Evolutionary conservation across 805 yeast species (phyloP).

Genomic region (Nakazawaea wickerhamii): DNA sequence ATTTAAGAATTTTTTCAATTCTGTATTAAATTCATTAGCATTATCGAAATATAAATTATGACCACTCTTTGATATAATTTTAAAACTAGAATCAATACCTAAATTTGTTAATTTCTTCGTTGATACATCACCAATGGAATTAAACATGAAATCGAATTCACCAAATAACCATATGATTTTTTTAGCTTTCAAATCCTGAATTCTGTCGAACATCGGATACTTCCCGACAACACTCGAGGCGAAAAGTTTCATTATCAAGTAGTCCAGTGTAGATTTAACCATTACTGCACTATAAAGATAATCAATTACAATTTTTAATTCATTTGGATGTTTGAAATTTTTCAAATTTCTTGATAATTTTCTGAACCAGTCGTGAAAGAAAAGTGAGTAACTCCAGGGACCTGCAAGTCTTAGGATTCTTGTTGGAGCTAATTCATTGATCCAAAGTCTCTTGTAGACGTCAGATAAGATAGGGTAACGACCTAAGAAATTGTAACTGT

Average conservation of each 20-base stretch:
- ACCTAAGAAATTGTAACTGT: conserved; percentile 39
- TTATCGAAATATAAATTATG: conserved; percentile 77
- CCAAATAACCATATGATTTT: conserved; percentile 55
- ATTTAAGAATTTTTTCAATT: conserved; percentile 32
- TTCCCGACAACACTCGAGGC: conserved; percentile 58
- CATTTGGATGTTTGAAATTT: conserved; percentile 20
- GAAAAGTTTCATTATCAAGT: conserved; percentile 39
- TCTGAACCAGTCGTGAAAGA: conserved; percentile 23
- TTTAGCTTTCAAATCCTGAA: conserved; percentile 29
- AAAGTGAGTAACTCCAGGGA: conserved; percentile 28
- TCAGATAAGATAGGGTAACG: conserved; percentile 38
- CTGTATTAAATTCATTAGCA: conserved; percentile 43
- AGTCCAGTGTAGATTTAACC: conserved; percentile 28
- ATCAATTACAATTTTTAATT: conserved; percentile 24
- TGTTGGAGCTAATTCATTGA: conserved; percentile 39
- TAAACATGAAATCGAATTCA: conserved; percentile 70
- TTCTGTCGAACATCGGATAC: conserved; percentile 60
- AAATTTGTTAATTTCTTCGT: conserved; percentile 22
- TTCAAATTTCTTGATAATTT: conserved; percentile 21
- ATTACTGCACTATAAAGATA: conserved; percentile 29
- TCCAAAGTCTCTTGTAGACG: conserved; percentile 32
- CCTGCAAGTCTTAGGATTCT: conserved; percentile 41
- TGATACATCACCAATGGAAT: conserved; percentile 49
- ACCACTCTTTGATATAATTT: conserved; percentile 52
- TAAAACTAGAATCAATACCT: conserved; percentile 26